phyloP scores from a whole-genome alignment of 2,329 filamentous ascomycete genomes.

The Fusarium beomiforme region DNA sequence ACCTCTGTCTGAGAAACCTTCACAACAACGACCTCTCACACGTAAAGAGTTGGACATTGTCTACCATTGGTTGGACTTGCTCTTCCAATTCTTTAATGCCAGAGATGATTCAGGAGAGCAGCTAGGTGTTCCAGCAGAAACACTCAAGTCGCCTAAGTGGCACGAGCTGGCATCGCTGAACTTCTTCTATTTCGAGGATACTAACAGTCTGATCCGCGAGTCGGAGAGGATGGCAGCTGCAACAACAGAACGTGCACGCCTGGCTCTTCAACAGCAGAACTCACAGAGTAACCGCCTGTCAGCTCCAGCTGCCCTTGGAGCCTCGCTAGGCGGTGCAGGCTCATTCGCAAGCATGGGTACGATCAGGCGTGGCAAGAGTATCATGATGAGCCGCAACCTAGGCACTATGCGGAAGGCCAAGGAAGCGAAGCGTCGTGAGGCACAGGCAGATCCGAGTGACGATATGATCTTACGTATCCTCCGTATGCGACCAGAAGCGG shows the following conservation, averaged over 20 bases:
- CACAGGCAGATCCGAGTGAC: constrained; percentile 95
- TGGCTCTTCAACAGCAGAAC: constrained; percentile 66
- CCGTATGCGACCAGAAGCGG: constrained; percentile 92
- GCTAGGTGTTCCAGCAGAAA: constrained; percentile 87
- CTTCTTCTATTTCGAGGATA: constrained; percentile 98
- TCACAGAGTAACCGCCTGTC: constrained; percentile 72
- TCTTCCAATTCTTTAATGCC: constrained; percentile 96
- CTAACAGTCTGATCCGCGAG: constrained; percentile 90
- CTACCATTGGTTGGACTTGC: constrained; percentile 90
- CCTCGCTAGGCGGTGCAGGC: constrained; percentile 48
- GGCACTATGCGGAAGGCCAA: constrained; percentile 97
- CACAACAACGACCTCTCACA: constrained; percentile 81
- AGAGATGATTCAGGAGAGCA: constrained; percentile 85
- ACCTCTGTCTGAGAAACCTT: constrained; percentile 93
- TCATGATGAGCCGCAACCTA: constrained; percentile 93
- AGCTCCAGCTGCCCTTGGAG: constrained; percentile 64
- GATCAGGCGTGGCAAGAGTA: constrained; percentile 75
- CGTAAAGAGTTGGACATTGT: constrained; percentile 94
- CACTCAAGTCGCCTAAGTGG: constrained; percentile 97
- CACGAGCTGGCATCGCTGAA: constrained; percentile 95
- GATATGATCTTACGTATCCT: constrained; percentile 98
- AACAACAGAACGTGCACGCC: constrained; percentile 78
- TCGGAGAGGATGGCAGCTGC: constrained; percentile 95
- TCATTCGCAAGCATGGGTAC: constrained; percentile 74
- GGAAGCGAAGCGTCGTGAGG: constrained; percentile 94